Evolutionary conservation across 768 basidiomycete genomes (phyloP), one percentile per base, ranked within the genome.

Genomic region (Paxillus ammoniavirescens): DNA sequence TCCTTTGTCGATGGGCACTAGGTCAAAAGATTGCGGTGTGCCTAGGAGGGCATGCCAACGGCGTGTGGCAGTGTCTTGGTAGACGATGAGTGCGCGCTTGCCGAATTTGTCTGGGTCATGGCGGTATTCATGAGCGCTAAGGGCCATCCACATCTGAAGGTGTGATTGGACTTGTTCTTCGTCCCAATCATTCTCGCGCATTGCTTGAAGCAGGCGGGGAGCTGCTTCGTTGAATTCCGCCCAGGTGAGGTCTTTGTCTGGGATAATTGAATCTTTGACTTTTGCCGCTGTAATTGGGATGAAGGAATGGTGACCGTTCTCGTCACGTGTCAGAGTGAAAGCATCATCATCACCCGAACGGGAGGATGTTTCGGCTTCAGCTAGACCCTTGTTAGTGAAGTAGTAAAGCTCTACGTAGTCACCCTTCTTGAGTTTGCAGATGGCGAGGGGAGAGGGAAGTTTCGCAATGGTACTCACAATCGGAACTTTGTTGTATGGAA

Each of bases 301-400:
- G 21, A 36, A 40, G 0, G 47, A 17, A 8, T 36, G 40, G 2
- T 12, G 9, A 13, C 47, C 47, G 1, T 31, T 7, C 3, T 54
- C 26, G 8, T 23, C 37, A 0, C 0, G 53, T 0, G 14, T 14
- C 6, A 44, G n/a, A 1, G 42, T 21, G 3, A 53, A n/a, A 1
- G 52, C 46, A 0, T 53, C 52, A 0, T 42, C 23, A 8, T 53
- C 33, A 2, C 5, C 1, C 0, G 46, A 17, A 2, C 17, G 31
- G 14, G 46, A 47, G 1, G 8, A 9, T 4, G 9, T 10, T 17
- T 52, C 13, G 0, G 47, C 55, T 2, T 56, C 42, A 2, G 46
- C 42, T 0, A 56, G 42, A 0, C 55, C 50, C 23, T 48, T 47
- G 47, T 56, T 56, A 13, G 48, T 57, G 12, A 41, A 57, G 36